Evolutionary conservation across 2,329 filamentous ascomycete genomes (phyloP).

Genomic region (Fusarium paranaense): DNA sequence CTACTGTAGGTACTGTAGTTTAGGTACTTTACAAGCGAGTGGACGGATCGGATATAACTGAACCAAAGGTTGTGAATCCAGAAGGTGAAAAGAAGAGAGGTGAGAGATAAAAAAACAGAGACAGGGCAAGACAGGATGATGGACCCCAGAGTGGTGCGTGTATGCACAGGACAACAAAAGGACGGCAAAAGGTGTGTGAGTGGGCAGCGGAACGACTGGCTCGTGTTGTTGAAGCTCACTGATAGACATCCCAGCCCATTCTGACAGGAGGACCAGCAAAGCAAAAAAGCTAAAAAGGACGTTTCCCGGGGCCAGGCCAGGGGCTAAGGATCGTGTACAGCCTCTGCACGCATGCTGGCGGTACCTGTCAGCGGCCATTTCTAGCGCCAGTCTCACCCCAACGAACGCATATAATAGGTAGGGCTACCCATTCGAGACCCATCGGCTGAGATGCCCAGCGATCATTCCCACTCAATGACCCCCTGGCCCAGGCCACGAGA

Average conservation of each 20-base stretch:
- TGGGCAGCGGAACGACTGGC: constrained; percentile 23
- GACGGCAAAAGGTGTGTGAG: constrained; percentile 8
- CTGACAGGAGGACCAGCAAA: constrained; percentile 5
- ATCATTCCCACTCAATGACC: neutral
- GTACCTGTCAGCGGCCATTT: constrained; percentile 5
- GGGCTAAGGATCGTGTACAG: neutral
- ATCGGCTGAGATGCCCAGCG: constrained; percentile 6
- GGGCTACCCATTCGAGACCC: neutral
- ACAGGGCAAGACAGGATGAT: neutral
- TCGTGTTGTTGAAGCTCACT: constrained; percentile 30
- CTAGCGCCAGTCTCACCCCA: constrained; percentile 4
- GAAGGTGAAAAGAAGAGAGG: neutral
- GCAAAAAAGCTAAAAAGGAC: constrained; percentile 14
- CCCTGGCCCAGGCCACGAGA: constrained; percentile 12
- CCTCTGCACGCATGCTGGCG: neutral
- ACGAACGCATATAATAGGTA: neutral
- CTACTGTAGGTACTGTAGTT: constrained; percentile 1
- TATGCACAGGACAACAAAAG: neutral
- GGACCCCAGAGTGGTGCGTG: neutral
- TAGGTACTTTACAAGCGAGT: neutral
- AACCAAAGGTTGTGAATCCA: constrained; percentile 5
- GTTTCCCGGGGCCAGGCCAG: neutral
- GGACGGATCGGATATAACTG: neutral
- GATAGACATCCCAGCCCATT: constrained; percentile 6
- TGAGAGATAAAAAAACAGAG: neutral